Evolutionary conservation across 202 grass and related monocot genomes (phyloP).

Genomic region (Carex arenaria): DNA sequence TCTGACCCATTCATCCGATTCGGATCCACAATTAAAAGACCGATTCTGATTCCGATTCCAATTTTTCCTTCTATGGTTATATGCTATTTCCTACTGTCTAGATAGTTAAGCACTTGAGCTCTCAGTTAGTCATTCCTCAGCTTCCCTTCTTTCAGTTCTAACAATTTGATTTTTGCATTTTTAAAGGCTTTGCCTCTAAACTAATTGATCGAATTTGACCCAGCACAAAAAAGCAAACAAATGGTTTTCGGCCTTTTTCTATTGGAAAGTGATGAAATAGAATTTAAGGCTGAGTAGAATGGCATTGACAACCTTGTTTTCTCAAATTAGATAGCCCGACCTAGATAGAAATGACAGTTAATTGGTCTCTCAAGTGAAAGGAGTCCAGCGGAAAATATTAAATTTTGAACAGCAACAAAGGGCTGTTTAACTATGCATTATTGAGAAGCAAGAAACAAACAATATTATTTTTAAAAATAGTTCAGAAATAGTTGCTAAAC

Average conservation of each 20-base stretch:
- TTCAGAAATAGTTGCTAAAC: background rate
- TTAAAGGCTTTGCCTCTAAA: background rate
- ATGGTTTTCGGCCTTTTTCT: background rate
- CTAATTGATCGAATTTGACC: background rate
- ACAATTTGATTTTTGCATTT: background rate
- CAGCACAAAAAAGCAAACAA: background rate
- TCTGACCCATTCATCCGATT: too few relatives aligned
- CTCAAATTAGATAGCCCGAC: background rate
- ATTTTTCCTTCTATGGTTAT: too few relatives aligned
- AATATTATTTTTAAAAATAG: background rate
- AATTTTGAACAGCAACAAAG: background rate
- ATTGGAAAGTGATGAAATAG: background rate
- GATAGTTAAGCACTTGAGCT: slow-evolving; percentile 1
- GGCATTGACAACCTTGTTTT: background rate
- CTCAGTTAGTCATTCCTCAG: background rate
- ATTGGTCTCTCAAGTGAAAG: background rate
- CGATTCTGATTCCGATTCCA: too few relatives aligned
- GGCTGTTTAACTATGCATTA: background rate
- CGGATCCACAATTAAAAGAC: too few relatives aligned
- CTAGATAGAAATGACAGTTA: background rate
- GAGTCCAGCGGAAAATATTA: background rate
- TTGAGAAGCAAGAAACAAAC: background rate
- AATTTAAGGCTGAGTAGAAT: background rate
- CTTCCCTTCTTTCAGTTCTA: background rate
- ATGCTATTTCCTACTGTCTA: background rate